Evolutionary conservation across 2,329 filamentous ascomycete species (phyloP), one percentile per base, ranked within the genome.

Genomic region (Cladophialophora exuberans): DNA sequence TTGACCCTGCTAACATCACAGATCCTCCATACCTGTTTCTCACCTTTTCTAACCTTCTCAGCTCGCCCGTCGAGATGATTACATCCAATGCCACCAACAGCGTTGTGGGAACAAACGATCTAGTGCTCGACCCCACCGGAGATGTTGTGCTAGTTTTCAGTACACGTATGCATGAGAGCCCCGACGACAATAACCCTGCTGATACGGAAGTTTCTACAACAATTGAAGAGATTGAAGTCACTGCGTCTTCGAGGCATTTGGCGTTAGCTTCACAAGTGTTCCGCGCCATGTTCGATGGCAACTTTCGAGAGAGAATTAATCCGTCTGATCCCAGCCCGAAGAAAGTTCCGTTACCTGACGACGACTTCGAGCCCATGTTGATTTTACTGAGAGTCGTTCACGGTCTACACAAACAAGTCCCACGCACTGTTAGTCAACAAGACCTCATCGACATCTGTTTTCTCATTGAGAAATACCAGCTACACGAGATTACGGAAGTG

Each of bases 391-490:
- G 17, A 9, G 41, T 54, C 17, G 25, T 42, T 17, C 51, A 46
- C 31, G 43, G 51, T 6, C 15, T 39, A 31, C 41, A 20, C 17
- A 39, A 43, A 17, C 4, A 9, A 15, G 43, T 54, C 9, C 43
- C 33, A 2, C 51, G 42, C 20, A 17, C 17, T 6, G 22, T 54
- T 4, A 6, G n/a, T 2, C 15, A 20, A 17, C 3, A 10, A 17
- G 13, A 22, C 6, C 18, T 54, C 18, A 15, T 47, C 2, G 4
- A 47, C 6, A 35, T 41, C 18, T 33, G 26, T 7, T 3, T 46
- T 31, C 25, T 54, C 5, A 41, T 54, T n/a, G 51, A 54, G 10
- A 46, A 54, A 35, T 46, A 45, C 25, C 23, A 31, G 43, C 22
- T 54, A 11, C 13, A 48, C 4, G 42, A 54, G 20, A 33, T 33